Conservation (phyloP, 202 grass and related monocot species). For the Carex sylvatica region DNA sequence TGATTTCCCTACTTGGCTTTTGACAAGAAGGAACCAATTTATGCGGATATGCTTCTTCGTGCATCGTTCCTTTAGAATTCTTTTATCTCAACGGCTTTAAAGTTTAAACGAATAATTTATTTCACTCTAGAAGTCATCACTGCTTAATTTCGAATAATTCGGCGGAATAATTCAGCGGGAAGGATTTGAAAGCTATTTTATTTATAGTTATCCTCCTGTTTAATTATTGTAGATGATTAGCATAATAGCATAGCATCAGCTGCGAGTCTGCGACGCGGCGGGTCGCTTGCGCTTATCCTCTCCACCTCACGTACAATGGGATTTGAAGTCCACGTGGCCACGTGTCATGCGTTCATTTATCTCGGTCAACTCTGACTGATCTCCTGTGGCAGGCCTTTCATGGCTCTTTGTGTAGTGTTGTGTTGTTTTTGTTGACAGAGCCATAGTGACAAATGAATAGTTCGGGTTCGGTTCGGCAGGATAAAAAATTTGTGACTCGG, state of each 20-base stretch:
- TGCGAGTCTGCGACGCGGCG: slow-evolving; percentile 59
- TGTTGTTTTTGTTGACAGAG: too few species aligned
- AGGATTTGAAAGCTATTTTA: neutral
- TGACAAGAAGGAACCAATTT: neutral
- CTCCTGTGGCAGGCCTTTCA: neutral
- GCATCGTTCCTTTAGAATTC: neutral
- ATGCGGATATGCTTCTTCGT: slow-evolving; percentile 7
- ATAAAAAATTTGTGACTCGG: too few species aligned
- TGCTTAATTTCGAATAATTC: neutral
- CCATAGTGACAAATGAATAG: too few species aligned
- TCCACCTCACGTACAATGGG: neutral
- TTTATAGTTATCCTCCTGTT: neutral
- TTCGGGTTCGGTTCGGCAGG: too few species aligned
- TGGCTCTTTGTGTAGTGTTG: neutral
- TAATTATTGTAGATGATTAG: neutral
- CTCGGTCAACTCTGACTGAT: neutral
- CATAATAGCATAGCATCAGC: neutral
- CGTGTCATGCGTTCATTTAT: neutral
- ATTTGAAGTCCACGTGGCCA: slow-evolving; percentile 25
- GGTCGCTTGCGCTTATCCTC: slow-evolving; percentile 54
- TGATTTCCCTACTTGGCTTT: neutral
- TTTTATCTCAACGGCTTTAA: neutral
- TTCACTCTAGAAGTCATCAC: neutral
- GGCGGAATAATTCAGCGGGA: neutral
- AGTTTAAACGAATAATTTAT: neutral